Base-by-base conservation (phyloP, 345 rosid genomes). In the Camelina neglecta region DNA sequence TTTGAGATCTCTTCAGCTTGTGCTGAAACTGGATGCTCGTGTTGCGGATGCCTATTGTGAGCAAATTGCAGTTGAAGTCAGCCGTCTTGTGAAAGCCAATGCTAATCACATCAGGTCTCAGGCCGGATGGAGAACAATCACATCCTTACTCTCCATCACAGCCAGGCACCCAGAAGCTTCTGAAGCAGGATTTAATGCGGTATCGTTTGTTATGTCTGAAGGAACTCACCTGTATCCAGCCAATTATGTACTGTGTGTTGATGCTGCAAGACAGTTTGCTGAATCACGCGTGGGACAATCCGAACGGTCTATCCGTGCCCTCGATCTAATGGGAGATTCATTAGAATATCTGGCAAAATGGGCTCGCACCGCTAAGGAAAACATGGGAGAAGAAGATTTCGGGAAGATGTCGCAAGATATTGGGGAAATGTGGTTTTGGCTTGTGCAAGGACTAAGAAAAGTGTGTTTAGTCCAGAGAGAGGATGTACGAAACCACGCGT, bases 401-500 rank as follows among this genome's bases (percentile, higher is more conserved):
- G 76, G 83, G 4, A 94, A 89, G 75, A 75, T 84, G 85, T 82
- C 80, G 4, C 92, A 86, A 81, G 98, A 95, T 66, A 85, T 92
- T 12, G 96, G 96, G 38, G 98, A 95, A 68, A 90, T 93, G 94
- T 95, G 99, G 99, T 81, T 95, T 79, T 88, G 96, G 79, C 93
- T 95, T 62, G 97, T 88, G 71, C 99, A 95, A 79, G 98, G 90
- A 65, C 65, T 95, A 75, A 82, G 98, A 84, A 95, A 95, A 90
- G 98, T 95, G 70, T 95, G 99, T 82, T 86, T 95, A 85, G 99
- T 92, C 84, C 99, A 92, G 84, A 88, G 98, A 79, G 98, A 95
- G 78, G 99, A 95, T 55, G 93, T 95, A 36, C 82, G 99, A 80
- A 92, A 90, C 82, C 94, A 89, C 78, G 97, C 99, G 33, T 86